phyloP scores from a whole-genome alignment of 1,139 yeast species.

The Kodamaea fungicola region DNA sequence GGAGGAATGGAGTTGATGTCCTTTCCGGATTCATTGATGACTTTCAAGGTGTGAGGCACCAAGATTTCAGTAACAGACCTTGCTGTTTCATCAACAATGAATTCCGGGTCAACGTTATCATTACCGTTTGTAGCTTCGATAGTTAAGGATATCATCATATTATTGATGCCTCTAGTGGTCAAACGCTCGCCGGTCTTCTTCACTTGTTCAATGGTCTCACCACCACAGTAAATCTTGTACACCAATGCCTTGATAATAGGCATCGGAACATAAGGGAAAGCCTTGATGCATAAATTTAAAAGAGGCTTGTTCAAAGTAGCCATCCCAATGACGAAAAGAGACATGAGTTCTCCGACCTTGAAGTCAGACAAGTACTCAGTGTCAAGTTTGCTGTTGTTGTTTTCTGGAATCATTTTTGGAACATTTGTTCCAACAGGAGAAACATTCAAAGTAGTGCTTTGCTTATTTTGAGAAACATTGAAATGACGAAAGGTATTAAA shows the following conservation, averaged over 20 bases:
- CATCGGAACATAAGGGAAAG: constrained; percentile 77
- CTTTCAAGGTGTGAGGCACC: constrained; percentile 62
- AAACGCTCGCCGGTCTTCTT: constrained; percentile 65
- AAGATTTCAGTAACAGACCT: constrained; percentile 66
- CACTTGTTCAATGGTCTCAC: constrained; percentile 72
- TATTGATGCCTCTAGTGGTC: constrained; percentile 71
- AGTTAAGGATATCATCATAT: constrained; percentile 92
- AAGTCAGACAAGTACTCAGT: constrained; percentile 35
- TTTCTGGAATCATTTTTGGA: constrained; percentile 4
- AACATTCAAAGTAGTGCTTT: constrained; percentile 12
- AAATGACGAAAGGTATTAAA: constrained; percentile 7
- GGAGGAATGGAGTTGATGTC: constrained; percentile 67
- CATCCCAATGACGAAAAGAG: constrained; percentile 63
- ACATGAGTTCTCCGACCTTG: constrained; percentile 45
- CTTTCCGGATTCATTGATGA: constrained; percentile 41
- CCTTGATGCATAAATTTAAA: constrained; percentile 55
- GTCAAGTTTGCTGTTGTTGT: constrained; percentile 7
- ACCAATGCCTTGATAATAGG: constrained; percentile 67
- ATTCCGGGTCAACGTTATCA: constrained; percentile 56
- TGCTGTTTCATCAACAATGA: constrained; percentile 63
- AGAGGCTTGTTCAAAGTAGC: constrained; percentile 64
- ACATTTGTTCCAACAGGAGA: constrained; percentile 3
- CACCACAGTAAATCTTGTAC: constrained; percentile 87
- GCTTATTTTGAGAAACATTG: constrained; percentile 19
- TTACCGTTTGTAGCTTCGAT: constrained; percentile 90